These are phyloP conservation scores for Spathaspora sp. DNA, from an alignment of 1,139 yeast species.

Conservation along the genomic window DNA sequence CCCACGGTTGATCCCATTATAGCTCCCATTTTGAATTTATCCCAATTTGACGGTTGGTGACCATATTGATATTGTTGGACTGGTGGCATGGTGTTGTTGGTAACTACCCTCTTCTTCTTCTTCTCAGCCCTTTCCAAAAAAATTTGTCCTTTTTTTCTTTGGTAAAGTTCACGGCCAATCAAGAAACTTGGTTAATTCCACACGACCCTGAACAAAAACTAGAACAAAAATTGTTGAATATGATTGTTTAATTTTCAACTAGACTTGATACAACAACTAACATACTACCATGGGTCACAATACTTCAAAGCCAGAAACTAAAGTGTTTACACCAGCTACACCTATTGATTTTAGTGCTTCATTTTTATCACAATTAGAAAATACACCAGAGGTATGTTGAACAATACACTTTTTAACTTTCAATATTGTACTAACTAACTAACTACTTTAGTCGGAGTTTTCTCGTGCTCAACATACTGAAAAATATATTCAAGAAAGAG, in stretches of 20 bases:
- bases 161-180: not conserved
- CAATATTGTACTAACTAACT: no score
- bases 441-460: slow-evolving; percentile 56
- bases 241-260: not conserved
- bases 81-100: slow-evolving; percentile 65
- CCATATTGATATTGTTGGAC: slow-evolving; percentile 73
- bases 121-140: not conserved
- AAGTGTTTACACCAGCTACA: slow-evolving; percentile 66
- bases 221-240: not conserved
- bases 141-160: slow-evolving; percentile 3
- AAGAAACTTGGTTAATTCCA: slow-evolving; percentile 1
- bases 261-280: not conserved
- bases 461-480: slow-evolving; percentile 80
- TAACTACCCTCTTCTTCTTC: not conserved
- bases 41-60: slow-evolving; percentile 87
- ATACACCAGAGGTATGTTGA: slow-evolving; percentile 59
- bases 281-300: slow-evolving; percentile 48
- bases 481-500: slow-evolving; percentile 74
- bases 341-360: slow-evolving; percentile 76
- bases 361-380: slow-evolving; percentile 68
- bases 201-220: slow-evolving; percentile 6
- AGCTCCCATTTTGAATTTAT: slow-evolving; percentile 97
- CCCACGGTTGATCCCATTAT: slow-evolving; percentile 97
- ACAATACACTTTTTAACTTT: not conserved
- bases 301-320: slow-evolving; percentile 61